These are phyloP conservation scores for Haplosporangium sp. DNA, from an alignment of 371 early-diverging fungal genomes.

Conservation along the genomic window DNA sequence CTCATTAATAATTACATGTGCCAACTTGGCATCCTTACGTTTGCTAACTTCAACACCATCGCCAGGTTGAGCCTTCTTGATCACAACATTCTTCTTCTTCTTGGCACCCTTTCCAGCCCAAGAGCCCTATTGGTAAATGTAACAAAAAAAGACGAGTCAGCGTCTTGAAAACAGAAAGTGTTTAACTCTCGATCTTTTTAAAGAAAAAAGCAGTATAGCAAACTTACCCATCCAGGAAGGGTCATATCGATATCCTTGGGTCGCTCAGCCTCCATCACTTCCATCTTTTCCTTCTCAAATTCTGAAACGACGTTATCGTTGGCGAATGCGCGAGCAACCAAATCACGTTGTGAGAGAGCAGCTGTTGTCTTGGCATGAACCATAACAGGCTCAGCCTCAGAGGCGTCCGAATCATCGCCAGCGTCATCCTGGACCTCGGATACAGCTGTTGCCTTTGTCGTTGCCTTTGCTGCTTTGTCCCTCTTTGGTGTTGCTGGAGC, in stretches of 20 bases:
- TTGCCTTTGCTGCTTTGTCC: conserved; percentile 19
- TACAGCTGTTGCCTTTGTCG: conserved; percentile 17
- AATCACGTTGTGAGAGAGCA: conserved; percentile 84
- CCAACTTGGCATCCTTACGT: conserved; percentile 84
- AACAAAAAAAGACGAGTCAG: background rate
- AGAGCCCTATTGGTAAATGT: conserved; percentile 65
- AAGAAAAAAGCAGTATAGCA: background rate
- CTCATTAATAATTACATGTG: conserved; percentile 94
- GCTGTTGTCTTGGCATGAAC: conserved; percentile 62
- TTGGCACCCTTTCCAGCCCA: conserved; percentile 88
- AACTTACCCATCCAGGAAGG: conserved; percentile 91
- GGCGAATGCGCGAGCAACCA: conserved; percentile 94
- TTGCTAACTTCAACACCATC: conserved; percentile 74
- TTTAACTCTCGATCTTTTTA: background rate
- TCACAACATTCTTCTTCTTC: conserved; percentile 71
- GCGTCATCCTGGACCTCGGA: conserved; percentile 14
- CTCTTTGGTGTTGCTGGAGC: conserved; percentile 12
- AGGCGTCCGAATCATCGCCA: conserved; percentile 50
- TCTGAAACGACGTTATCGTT: conserved; percentile 90
- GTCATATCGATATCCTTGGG: conserved; percentile 85
- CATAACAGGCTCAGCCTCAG: conserved; percentile 60
- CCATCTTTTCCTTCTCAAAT: conserved; percentile 89
- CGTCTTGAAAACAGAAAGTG: background rate
- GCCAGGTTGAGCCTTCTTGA: conserved; percentile 66
- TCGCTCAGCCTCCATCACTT: conserved; percentile 73